Base-by-base conservation (phyloP, 1,139 yeast genomes). In the Candida albicans region DNA sequence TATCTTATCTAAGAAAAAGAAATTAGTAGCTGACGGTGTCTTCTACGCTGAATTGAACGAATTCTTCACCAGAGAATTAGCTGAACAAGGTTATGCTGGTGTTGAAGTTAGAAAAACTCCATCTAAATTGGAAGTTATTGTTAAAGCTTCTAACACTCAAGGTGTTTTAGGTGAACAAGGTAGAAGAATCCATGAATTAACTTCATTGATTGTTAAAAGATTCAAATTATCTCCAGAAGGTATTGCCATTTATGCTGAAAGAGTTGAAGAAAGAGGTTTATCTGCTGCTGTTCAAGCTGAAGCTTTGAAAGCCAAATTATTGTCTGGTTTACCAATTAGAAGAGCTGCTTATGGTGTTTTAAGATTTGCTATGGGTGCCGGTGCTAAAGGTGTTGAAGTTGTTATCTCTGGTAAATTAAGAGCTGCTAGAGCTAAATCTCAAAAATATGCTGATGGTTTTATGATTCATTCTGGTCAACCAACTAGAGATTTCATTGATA, bases 391-490 rank as follows among this genome's bases (percentile, higher is more conserved):
- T 90, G 97, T 95, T 68, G 98, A 93, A 81, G 98, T 91, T 74
- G 97, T 93, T 65, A 88, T 91, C 71, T 89, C 97, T 62, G 99
- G 99, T 86, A 93, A 93, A 82, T 87, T 95, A 76, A 89, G 97
- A 84, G 99, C 97, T 79, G 99, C 99, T 68, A 91, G 99, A 84
- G 99, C 99, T 70, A 93, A 93, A 87, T 87, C 98, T 68, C 95
- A 93, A 95, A 93, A 93, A 82, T 93, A 93, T 86, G 86, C 95
- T 72, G 98, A 93, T 74, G 99, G 99, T 83, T 93, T 93, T 96
- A 89, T 93, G 95, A 95, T 93, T 83, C 99, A 93, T 95, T 89
- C 97, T 68, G 99, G 99, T 88, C 99, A 93, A 83, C 99, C 99
- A 81, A 95, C 93, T 77, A 85, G 81, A 66, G 99, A 93, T 73